These are phyloP conservation scores for Xylaria sp. DNA, from an alignment of 2,329 filamentous ascomycete species.

Conservation along the genomic window DNA sequence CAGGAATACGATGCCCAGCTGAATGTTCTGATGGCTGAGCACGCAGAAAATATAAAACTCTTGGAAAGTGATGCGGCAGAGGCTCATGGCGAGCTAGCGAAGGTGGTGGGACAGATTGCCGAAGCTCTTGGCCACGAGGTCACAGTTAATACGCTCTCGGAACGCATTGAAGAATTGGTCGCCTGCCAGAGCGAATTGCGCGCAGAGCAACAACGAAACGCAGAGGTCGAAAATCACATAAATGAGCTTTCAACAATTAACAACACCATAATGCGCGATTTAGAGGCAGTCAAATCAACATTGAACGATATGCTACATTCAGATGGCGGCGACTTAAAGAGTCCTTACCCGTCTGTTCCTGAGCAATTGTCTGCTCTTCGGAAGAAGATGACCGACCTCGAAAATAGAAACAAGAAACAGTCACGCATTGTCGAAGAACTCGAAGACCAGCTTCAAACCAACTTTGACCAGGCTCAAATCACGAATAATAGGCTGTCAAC, in stretches of 20 bases:
- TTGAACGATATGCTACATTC: conserved; percentile 60
- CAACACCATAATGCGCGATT: conserved; percentile 64
- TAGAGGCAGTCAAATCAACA: conserved; percentile 64
- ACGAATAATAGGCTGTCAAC: conserved; percentile 86
- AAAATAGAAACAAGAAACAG: conserved; percentile 83
- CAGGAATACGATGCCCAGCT: conserved; percentile 64
- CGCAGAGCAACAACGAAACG: conserved; percentile 63
- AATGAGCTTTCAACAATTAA: conserved; percentile 63
- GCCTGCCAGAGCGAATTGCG: conserved; percentile 64
- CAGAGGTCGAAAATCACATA: conserved; percentile 62
- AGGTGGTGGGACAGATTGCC: conserved; percentile 68
- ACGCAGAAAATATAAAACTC: conserved; percentile 59
- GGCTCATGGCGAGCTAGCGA: conserved; percentile 69
- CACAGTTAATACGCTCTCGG: conserved; percentile 70
- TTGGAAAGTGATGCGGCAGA: conserved; percentile 68
- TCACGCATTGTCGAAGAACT: conserved; percentile 91
- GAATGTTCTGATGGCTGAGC: conserved; percentile 63
- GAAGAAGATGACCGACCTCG: conserved; percentile 67
- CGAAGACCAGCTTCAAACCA: conserved; percentile 93
- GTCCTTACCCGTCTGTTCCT: conserved; percentile 53
- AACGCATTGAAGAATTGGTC: conserved; percentile 63
- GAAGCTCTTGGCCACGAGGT: conserved; percentile 66
- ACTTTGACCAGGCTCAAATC: conserved; percentile 90
- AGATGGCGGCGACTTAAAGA: conserved; percentile 51
- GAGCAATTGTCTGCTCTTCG: conserved; percentile 68